Evolutionary conservation across 1,284 basidiomycete genomes (phyloP), one percentile per base, ranked within the genome.

Genomic region (Athelia sp.): DNA sequence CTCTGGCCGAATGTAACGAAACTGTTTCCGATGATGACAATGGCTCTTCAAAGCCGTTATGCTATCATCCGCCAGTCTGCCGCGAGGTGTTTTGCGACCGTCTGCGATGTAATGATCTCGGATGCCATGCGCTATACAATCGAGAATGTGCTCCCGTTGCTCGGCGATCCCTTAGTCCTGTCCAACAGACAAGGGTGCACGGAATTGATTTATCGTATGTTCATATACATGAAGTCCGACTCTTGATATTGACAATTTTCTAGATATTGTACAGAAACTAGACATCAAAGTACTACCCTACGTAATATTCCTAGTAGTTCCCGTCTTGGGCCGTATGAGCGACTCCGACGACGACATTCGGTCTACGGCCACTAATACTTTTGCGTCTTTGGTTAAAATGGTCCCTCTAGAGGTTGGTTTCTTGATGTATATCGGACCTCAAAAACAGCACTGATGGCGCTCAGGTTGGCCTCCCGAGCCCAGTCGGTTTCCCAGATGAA

Each of bases 371-470:
- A 98, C 97, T 8, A 94, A 94, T 62, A 97, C 95, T 0, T 99
- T 99, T 64, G 97, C 97, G 0, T 90, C 93, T 2, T 73, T 99
- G n/a, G 91, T 99, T 58, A 98, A 99, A 75, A 96, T 99, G 88
- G 93, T 99, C 4, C 97, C 97, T 3, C 78, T 99, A 1, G 97
- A 99, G 78, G 91, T 92, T 52, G 56, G 75, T 53, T 13, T 23
- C 15, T 9, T 31, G 2, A 29, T 6, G 26, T 13, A 4, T 29
- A 29, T 13, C 26, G 4, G 26, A 6, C 6, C 13, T 29, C 6
- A 13, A 29, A 29, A 29, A n/a, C n/a, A 29, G 26, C 22, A 26
- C 23, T 45, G 13, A 14, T 22, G 40, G 26, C 34, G 43, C 43
- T 45, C 57, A 94, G 90, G 90, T 93, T 55, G 97, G 96, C 47